A percentile compares a stretch with the other conserved stretches of the same genome.
phyloP scores from a whole-genome alignment of 768 basidiomycete species.

The Calocybe gangraenosa region DNA sequence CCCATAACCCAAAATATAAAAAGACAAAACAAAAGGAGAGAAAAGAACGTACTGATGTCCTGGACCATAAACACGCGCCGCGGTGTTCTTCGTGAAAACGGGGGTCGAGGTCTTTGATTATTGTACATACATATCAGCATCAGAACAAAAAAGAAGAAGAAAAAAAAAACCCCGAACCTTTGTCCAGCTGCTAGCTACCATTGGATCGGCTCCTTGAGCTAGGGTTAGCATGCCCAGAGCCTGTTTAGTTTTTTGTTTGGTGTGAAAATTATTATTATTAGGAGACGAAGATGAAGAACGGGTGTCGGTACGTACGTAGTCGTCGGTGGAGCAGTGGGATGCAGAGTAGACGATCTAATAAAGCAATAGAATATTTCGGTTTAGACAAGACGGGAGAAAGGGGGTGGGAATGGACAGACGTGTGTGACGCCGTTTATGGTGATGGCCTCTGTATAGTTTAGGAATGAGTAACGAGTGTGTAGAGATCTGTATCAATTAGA shows the following conservation, averaged over 20 bases:
- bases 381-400: not conserved
- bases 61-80: slow-evolving; percentile 11
- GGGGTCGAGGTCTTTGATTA: slow-evolving; percentile 10
- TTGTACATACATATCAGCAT: no score
- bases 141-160: no score
- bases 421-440: slow-evolving; percentile 12
- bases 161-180: slow-evolving; percentile 4
- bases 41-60: slow-evolving; percentile 12
- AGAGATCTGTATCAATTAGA: no score
- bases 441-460: slow-evolving; percentile 7
- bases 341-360: slow-evolving; percentile 16
- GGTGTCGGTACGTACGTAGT: slow-evolving; percentile 11
- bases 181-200: slow-evolving; percentile 13
- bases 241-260: not conserved
- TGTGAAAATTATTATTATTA: not conserved
- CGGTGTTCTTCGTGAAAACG: slow-evolving; percentile 13
- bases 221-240: slow-evolving; percentile 12
- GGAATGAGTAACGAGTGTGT: not conserved
- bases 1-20: no score
- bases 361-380: not conserved
- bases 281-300: no score
- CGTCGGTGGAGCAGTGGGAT: slow-evolving; percentile 17
- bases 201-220: slow-evolving; percentile 10
- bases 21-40: no score
- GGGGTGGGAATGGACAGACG: not conserved